Conservation (phyloP, 164 flowering plant species). For the Annona cherimola region DNA sequence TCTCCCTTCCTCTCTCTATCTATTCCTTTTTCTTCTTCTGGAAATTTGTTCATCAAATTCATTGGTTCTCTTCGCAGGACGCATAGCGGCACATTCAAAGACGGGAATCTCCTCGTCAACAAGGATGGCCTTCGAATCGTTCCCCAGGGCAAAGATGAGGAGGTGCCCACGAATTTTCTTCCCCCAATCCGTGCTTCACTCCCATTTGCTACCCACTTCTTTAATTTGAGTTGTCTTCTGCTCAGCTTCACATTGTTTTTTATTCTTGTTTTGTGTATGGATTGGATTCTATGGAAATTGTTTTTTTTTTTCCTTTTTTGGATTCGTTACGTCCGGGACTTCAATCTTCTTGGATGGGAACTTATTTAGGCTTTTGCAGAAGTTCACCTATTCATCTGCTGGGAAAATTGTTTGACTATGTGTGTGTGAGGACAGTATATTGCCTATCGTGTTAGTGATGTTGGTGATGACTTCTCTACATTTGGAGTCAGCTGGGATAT, state of each 20-base stretch:
- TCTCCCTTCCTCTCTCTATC: neutral
- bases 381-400: too few relatives aligned
- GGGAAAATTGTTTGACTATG: too few relatives aligned
- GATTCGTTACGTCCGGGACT: too few relatives aligned
- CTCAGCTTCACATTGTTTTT: neutral
- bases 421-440: too few relatives aligned
- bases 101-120: constrained; percentile 89
- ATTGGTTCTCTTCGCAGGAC: constrained; percentile 37
- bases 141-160: constrained; percentile 45
- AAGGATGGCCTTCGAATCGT: constrained; percentile 82
- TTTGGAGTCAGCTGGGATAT: too few relatives aligned
- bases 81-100: constrained; percentile 80
- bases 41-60: neutral
- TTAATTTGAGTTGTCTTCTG: neutral
- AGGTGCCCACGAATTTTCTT: constrained; percentile 25
- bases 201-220: too few relatives aligned
- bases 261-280: neutral
- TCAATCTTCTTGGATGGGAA: too few relatives aligned
- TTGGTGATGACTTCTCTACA: too few relatives aligned
- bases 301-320: too few relatives aligned
- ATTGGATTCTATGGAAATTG: neutral
- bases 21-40: neutral
- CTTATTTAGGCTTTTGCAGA: too few relatives aligned
- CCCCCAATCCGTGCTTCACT: neutral
- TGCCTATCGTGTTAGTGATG: too few relatives aligned